Percentiles rank a stretch among this genome's conserved stretches.
phyloP scores from a whole-genome alignment of 352 stramenopile species.

The Globisporangium radiosum region DNA sequence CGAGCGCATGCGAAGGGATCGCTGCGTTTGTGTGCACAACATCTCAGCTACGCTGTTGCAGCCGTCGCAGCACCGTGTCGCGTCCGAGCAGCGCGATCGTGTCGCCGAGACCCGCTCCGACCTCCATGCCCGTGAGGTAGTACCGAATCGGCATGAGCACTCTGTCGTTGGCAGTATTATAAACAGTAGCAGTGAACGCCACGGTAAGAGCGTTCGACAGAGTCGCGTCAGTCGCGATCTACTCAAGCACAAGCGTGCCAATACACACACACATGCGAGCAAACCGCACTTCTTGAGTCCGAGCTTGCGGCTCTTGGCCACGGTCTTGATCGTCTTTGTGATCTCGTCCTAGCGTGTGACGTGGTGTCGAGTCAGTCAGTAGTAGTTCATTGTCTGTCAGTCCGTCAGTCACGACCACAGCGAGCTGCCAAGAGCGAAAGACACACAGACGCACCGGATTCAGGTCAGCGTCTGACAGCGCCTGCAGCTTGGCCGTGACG shows the following conservation, averaged over 20 bases:
- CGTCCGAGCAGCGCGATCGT: slow-evolving; percentile 77
- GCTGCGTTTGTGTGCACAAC: neutral
- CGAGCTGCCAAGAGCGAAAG: neutral
- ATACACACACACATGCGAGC: neutral
- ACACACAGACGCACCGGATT: slow-evolving; percentile 29
- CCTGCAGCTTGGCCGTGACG: slow-evolving; percentile 33
- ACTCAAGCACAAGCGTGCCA: neutral
- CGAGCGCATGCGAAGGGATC: too few species aligned
- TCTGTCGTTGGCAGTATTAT: slow-evolving; percentile 20
- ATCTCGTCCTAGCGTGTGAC: slow-evolving; percentile 48
- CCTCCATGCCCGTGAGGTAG: slow-evolving; percentile 81
- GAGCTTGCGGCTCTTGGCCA: slow-evolving; percentile 72
- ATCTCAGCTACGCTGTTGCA: slow-evolving; percentile 15
- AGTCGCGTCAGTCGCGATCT: neutral
- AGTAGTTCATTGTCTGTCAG: too few species aligned
- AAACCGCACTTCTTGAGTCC: slow-evolving; percentile 68
- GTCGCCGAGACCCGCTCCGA: slow-evolving; percentile 73
- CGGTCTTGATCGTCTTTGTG: slow-evolving; percentile 66
- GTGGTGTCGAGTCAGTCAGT: too few species aligned
- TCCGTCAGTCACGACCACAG: neutral
- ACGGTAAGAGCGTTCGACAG: neutral
- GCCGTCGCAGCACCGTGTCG: slow-evolving; percentile 42
- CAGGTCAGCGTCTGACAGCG: slow-evolving; percentile 61
- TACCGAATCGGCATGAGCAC: slow-evolving; percentile 87
- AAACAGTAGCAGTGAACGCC: neutral